Evolutionary conservation across 257 asterid species (phyloP), one percentile per base, ranked within the genome.

Genomic region (Petunia secreta): DNA sequence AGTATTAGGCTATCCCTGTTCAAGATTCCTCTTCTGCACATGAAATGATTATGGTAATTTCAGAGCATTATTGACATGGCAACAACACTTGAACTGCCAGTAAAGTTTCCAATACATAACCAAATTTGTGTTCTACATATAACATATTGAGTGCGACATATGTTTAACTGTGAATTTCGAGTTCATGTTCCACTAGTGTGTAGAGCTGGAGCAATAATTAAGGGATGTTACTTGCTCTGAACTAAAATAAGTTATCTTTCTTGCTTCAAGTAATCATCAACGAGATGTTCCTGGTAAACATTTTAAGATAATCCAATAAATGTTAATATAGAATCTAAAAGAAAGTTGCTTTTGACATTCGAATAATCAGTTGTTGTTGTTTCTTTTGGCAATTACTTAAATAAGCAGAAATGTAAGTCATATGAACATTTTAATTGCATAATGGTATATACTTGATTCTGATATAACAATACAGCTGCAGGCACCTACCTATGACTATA

Each of bases 121-220:
- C 44, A 1, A 60, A 50, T 50, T 11, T 48, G 59, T 48, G 34
- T 5, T 3, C 25, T 73, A 39, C 34, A 3, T 65, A 2, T 64
- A 1, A 10, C 5, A 46, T 62, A 0, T 36, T 68, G 1, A 0
- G 57, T 68, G 25, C 40, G 10, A 44, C 16, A 16, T 68, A 4
- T 37, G 77, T 48, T 0, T 25, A 2, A 1, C 43, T 25, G 2
- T 34, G 25, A 71, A 5, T 68, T 68, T 43, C n/a, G 55, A 68
- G 75, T n/a, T 43, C 75, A 43, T n/a, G n/a, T 7, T 46, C 54
- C 77, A 69, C 59, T 46, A 69, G 36, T 16, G 13, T 46, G 77
- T 69, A n/a, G 41, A 46, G 10, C 59, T 69, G 41, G 36, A 58
- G 1, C 41, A 46, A n/a, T 6, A 59, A 40, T 9, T 14, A 40